Evolutionary conservation across 2,329 filamentous ascomycete genomes (phyloP), one percentile per base, ranked within the genome.

Genomic region (Cladophialophora immunda): DNA sequence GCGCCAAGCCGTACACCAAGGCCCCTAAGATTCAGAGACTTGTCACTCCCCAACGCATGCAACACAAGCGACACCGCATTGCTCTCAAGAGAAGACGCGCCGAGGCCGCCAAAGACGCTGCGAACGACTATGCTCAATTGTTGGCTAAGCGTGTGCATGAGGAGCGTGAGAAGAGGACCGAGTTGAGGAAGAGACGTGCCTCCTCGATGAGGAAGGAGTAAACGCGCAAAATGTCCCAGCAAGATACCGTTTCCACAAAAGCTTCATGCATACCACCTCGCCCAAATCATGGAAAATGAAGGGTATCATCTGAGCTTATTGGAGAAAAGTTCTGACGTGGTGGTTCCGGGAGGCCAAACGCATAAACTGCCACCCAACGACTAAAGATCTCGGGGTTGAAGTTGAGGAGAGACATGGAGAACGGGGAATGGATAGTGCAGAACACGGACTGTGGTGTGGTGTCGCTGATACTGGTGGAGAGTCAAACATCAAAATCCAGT

Each of bases 11-110:
- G 78, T 98, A 98, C 91, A 97, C 94, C 91, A 99, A 99, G 92
- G 95, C 95, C 79, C 95, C 95, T 84, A 96, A 94, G 89, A 99
- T 99, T 86, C 95, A 99, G 90, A 93, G 95, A 83, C 93, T 99
- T 78, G 93, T 99, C 79, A 99, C 95, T 80, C 95, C 95, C 83
- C 95, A 98, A 87, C 95, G 95, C 84, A 93, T 99, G 81, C 95
- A 99, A 90, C 95, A 97, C 92, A 99, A 98, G 92, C 93, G 95
- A 80, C 95, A 98, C 89, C 89, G 94, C 78, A 87, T 96, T 79
- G 94, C 95, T 80, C 91, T 99, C 86, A 99, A 99, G 93, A 93
- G 94, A 84, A 94, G 95, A 84, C 92, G 93, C 81, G 86, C 94
- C 80, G 95, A 99, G 88, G 92, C 94, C 85, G 89, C 93, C 86